These are phyloP conservation scores for Fusarium musae DNA, from an alignment of 2,329 filamentous ascomycete genomes.

Conservation along the genomic window DNA sequence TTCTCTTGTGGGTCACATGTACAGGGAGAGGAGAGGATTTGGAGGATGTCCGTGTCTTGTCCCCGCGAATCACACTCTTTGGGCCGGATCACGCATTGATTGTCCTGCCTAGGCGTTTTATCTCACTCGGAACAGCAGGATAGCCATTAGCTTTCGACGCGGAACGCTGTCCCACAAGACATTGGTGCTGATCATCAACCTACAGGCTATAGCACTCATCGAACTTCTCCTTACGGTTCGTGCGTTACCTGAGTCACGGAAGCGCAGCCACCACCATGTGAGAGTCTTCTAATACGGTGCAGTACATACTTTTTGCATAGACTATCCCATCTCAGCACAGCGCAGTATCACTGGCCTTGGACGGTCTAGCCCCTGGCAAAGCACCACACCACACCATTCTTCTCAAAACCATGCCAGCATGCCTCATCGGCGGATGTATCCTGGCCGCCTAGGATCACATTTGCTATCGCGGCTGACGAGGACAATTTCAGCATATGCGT, in stretches of 20 bases:
- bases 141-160: not conserved
- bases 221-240: conserved; percentile 31
- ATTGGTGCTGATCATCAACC: conserved; percentile 28
- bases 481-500: conserved; percentile 13
- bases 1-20: conserved; percentile 9
- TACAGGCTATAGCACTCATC: not conserved
- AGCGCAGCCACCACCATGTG: conserved; percentile 36
- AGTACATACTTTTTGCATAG: conserved; percentile 19
- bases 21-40: not conserved
- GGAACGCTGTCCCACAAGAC: conserved; percentile 9
- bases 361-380: conserved; percentile 9
- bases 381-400: conserved; percentile 23
- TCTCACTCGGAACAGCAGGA: conserved; percentile 4
- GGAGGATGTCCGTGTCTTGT: not conserved
- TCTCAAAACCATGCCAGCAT: conserved; percentile 13
- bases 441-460: conserved; percentile 27
- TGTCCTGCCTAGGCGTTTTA: conserved; percentile 18
- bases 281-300: conserved; percentile 11
- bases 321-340: conserved; percentile 3
- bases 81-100: conserved; percentile 19
- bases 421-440: conserved; percentile 12
- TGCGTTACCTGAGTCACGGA: conserved; percentile 33
- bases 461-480: conserved; percentile 27
- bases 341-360: not conserved
- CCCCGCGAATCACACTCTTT: conserved; percentile 1